Evolutionary conservation across 805 yeast species (phyloP).

Genomic region (Lachancea cidri): DNA sequence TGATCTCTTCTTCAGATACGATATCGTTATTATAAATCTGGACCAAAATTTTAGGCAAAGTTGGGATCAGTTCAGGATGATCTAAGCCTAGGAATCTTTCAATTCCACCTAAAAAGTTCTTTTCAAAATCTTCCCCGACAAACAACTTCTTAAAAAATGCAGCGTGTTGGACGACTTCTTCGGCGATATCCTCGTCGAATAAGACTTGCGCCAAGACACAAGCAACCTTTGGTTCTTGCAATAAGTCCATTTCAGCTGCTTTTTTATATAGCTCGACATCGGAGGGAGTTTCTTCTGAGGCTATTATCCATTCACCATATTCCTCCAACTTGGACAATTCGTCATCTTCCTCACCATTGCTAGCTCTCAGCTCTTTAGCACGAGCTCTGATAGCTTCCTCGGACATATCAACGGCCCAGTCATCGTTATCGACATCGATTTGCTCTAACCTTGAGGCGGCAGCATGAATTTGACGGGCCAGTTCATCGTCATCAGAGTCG

Average conservation of each 20-base stretch:
- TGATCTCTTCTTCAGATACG: slow-evolving; percentile 73
- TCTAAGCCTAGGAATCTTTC: slow-evolving; percentile 88
- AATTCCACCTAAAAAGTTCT: slow-evolving; percentile 89
- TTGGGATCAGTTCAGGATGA: slow-evolving; percentile 63
- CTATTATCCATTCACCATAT: slow-evolving; percentile 86
- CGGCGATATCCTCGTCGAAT: slow-evolving; percentile 71
- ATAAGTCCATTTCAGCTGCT: slow-evolving; percentile 72
- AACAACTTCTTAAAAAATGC: slow-evolving; percentile 76
- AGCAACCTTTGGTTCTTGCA: slow-evolving; percentile 66
- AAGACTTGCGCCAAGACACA: slow-evolving; percentile 90
- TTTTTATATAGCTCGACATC: slow-evolving; percentile 93
- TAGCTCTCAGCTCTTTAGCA: slow-evolving; percentile 78
- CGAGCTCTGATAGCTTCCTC: slow-evolving; percentile 93
- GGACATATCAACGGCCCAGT: slow-evolving; percentile 96
- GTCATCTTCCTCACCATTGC: slow-evolving; percentile 39
- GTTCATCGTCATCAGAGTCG: slow-evolving; percentile 60
- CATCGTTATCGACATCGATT: slow-evolving; percentile 74
- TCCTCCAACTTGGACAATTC: slow-evolving; percentile 53
- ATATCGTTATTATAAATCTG: slow-evolving; percentile 79
- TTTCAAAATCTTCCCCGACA: slow-evolving; percentile 64
- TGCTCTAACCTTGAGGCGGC: slow-evolving; percentile 70
- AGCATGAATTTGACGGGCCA: slow-evolving; percentile 74
- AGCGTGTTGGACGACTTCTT: slow-evolving; percentile 68
- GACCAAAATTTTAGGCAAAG: slow-evolving; percentile 77
- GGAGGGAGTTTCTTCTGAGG: slow-evolving; percentile 57